A percentile compares a stretch with the other conserved stretches of the same genome.
Evolutionary conservation across 257 asterid species (phyloP).

Genomic region (Nicotiana tabacum): DNA sequence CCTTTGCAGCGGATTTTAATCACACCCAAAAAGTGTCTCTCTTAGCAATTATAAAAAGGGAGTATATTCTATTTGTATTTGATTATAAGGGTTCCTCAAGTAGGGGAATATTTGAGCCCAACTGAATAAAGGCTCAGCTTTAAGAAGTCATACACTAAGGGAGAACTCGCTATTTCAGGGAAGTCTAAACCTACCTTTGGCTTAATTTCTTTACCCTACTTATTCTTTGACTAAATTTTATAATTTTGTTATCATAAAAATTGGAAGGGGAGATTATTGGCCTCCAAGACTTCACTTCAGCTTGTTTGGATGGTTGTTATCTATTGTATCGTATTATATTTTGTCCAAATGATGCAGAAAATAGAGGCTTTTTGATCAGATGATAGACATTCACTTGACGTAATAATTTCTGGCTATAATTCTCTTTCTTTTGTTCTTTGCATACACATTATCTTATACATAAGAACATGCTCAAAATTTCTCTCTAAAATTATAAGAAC

Average conservation of each 20-base stretch:
- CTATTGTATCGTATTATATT: too few relatives aligned
- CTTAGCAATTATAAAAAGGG: background rate
- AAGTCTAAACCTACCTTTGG: too few relatives aligned
- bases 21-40: background rate
- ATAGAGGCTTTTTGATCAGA: background rate
- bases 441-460: background rate
- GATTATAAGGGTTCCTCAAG: too few relatives aligned
- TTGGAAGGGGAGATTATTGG: background rate
- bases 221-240: background rate
- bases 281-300: too few relatives aligned
- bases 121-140: too few relatives aligned
- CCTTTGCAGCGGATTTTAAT: background rate
- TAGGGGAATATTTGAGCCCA: too few relatives aligned
- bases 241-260: background rate
- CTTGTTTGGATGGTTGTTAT: too few relatives aligned
- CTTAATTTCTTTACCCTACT: background rate
- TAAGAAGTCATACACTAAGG: too few relatives aligned
- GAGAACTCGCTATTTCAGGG: too few relatives aligned
- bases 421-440: background rate
- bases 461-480: background rate
- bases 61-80: too few relatives aligned
- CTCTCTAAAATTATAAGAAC: background rate
- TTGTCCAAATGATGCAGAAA: background rate
- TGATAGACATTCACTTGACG: background rate
- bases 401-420: background rate